Base-by-base conservation (phyloP, 164 flowering plant species). In the Magnolia kwangsiensis region DNA sequence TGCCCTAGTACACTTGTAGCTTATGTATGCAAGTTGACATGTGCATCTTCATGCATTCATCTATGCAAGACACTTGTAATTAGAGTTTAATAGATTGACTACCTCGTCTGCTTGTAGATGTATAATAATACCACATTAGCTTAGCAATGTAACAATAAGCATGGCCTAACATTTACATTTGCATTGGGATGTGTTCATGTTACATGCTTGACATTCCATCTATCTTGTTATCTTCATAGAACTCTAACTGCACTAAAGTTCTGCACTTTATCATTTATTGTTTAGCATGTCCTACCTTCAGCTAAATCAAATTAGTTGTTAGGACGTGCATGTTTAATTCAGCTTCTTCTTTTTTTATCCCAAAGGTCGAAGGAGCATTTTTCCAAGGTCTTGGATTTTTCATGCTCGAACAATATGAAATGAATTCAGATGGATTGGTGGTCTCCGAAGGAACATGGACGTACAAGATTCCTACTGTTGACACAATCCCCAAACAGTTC, bases 301-400 rank as follows among this genome's bases (percentile, higher is more conserved):
- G 7, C 23, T 63, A 21, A n/a, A 37, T 5, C 45, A 37, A 37
- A 37, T 4, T 0, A 37, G 45, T 37, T 4, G 45, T 59, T 59
- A 59, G 3, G 63, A 59, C 63, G 10, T 14, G 50, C 31, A n/a
- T n/a, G n/a, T n/a, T 69, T 4, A 11, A 27, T 27, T 69, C 19
- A 31, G 29, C 21, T 66, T 23, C 37, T 67, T 67, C 37, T 3
- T 7, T 72, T 14, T 4, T n/a, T n/a, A n/a, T n/a, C 61, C 71
- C 78, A 70, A 86, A 92, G 97, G 89, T 93, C 66, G 98, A 95
- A 81, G 98, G 98, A 18, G 92, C 98, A 75, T 95, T 93, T 77
- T 91, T 93, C 24, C 98, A 95, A 89, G 98, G 98, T 75, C 80
- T 93, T 6, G 97, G 97, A 49, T 93, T 93, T 78, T 93, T 90